Evolutionary conservation across 2,329 filamentous ascomycete genomes (phyloP), one percentile per base, ranked within the genome.

Genomic region (Colletotrichum chlorophyti): DNA sequence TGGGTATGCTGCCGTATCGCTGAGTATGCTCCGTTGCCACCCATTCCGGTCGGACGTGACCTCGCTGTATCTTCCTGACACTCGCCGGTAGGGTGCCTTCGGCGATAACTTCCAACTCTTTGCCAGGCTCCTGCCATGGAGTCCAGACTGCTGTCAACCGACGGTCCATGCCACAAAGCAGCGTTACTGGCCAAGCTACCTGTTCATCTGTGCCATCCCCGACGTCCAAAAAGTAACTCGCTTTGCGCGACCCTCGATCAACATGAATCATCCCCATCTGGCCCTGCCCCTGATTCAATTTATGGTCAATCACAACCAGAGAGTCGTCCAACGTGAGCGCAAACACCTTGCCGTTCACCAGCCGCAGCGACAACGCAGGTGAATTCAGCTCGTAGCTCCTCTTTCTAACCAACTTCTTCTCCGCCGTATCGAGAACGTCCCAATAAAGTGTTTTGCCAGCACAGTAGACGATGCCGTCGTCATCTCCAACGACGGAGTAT

Each of bases 381-480:
- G 85, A 88, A 27, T 79, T 77, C 5, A 89, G 70, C 12, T 76
- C 69, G 55, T 80, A 79, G 26, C 73, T 69, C 37, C 79, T 81
- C 53, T 77, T 70, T 5, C 72, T 68, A 52, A 73, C 79, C 38
- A 89, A 74, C 58, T 76, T 83, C 66, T 80, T 85, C 27, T 83
- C 76, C 3, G 63, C 65, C 2, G 75, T 60, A 52, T 87, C 80
- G 3, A 88, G 76, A 15, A 78, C 72, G 34, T 85, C 79, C 76
- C 83, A 87, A 47, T 83, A 77, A 1, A 93, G 68, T 2, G 68
- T 76, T 12, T 68, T 72, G 60, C 87, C 76, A 61, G 77, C 72
- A 68, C 85, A 82, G 72, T 83, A 79, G 63, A 89, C 79, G 43
- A 90, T 70, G 58, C 84, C 76, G 54, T 83, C 76, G 4, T 79